phyloP scores from a whole-genome alignment of 2,329 filamentous ascomycete genomes.

The Botrytis squamosa region DNA sequence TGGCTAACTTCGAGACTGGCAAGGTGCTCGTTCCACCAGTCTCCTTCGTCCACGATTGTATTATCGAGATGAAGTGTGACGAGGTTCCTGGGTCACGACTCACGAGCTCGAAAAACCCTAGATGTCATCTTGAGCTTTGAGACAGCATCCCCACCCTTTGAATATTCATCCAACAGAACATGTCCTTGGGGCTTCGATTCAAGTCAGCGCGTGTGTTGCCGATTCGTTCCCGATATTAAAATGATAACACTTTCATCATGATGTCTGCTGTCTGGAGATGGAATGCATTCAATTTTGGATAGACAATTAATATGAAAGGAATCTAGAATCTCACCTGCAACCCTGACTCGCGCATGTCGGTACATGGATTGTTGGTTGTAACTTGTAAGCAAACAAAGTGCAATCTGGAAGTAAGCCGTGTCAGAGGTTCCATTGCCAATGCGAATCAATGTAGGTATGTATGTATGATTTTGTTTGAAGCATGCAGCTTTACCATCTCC shows the following conservation, averaged over 20 bases:
- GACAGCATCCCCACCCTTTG: conserved; percentile 15
- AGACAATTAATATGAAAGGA: not conserved
- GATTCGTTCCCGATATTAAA: not conserved
- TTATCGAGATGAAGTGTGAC: conserved; percentile 21
- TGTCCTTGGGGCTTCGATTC: not conserved
- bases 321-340: conserved; percentile 19
- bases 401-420: not conserved
- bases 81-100: conserved; percentile 20
- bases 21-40: conserved; percentile 27
- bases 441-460: not conserved
- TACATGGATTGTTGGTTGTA: conserved; percentile 24
- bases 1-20: not conserved
- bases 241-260: not conserved
- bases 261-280: not conserved
- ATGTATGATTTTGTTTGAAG: conserved; percentile 6
- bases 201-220: not conserved
- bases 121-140: conserved; percentile 22
- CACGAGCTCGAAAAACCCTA: conserved; percentile 26
- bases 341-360: conserved; percentile 29
- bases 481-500: not conserved
- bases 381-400: conserved; percentile 28
- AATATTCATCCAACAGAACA: not conserved
- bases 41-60: conserved; percentile 33
- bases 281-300: not conserved
- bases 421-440: not conserved